Percentiles rank a stretch among this genome's conserved stretches.
These are phyloP conservation scores for Hyphopichia buzzinii DNA, from an alignment of 1,139 yeast genomes.

Conservation along the genomic window DNA sequence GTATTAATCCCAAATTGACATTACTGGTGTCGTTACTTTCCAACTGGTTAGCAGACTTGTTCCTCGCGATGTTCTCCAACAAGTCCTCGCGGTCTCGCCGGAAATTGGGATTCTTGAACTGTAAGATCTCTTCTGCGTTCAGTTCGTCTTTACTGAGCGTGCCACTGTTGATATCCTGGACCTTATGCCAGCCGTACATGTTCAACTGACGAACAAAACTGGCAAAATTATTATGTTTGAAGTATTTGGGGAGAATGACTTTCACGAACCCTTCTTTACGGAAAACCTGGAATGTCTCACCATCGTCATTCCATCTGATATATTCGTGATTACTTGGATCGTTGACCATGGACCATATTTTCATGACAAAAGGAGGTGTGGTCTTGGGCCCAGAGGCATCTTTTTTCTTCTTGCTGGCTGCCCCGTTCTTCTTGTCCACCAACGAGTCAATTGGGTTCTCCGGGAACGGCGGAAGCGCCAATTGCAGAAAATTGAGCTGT, in stretches of 20 bases:
- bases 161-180: constrained; percentile 73
- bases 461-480: constrained; percentile 1
- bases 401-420: constrained; percentile 26
- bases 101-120: constrained; percentile 81
- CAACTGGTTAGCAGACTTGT: constrained; percentile 38
- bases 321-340: constrained; percentile 66
- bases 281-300: constrained; percentile 78
- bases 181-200: constrained; percentile 98
- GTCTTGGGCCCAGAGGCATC: constrained; percentile 38
- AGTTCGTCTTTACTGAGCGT: constrained; percentile 58
- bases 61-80: constrained; percentile 65
- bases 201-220: constrained; percentile 92
- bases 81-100: constrained; percentile 68
- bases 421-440: background rate
- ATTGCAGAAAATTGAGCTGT: constrained; percentile 1
- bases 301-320: constrained; percentile 84
- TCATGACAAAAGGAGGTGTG: constrained; percentile 86
- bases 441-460: background rate
- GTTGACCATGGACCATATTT: constrained; percentile 93
- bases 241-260: constrained; percentile 79
- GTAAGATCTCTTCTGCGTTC: constrained; percentile 50
- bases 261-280: constrained; percentile 88
- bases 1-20: constrained; percentile 52
- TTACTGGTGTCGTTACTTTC: constrained; percentile 38
- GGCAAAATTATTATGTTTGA: constrained; percentile 92